Conservation (phyloP, 116 monocot species). For the Thalassia testudinum region DNA sequence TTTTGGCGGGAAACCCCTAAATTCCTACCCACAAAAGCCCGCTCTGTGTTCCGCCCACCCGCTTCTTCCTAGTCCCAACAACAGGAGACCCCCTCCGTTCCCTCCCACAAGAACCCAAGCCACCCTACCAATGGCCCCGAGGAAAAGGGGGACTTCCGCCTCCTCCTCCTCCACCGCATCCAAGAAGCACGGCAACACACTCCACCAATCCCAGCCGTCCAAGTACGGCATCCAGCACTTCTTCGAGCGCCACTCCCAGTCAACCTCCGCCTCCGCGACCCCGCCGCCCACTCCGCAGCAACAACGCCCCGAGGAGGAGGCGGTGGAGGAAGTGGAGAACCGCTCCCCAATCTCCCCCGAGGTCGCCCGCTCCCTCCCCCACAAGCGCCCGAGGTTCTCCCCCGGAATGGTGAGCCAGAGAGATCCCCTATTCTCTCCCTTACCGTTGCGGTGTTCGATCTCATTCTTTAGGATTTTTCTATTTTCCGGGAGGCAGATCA, state of each 20-base stretch:
- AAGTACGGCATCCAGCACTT: slow-evolving; percentile 98
- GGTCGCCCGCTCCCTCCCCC: slow-evolving; percentile 24
- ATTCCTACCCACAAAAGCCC: too few relatives aligned
- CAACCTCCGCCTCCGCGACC: slow-evolving; percentile 14
- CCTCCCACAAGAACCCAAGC: slow-evolving; percentile 2
- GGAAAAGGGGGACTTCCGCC: slow-evolving; percentile 28
- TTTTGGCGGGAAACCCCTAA: too few relatives aligned
- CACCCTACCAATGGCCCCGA: slow-evolving; percentile 47
- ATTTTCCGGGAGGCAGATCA: slow-evolving; percentile 28
- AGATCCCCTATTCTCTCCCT: background rate
- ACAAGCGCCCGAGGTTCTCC: slow-evolving; percentile 79
- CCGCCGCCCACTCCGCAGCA: slow-evolving; percentile 1
- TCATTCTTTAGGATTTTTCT: too few relatives aligned
- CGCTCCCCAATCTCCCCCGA: slow-evolving; percentile 48
- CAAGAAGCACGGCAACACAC: slow-evolving; percentile 26
- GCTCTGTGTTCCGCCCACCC: too few relatives aligned
- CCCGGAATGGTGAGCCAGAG: slow-evolving; percentile 58
- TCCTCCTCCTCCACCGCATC: slow-evolving; percentile 18
- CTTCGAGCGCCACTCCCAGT: slow-evolving; percentile 90
- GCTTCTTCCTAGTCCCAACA: too few relatives aligned
- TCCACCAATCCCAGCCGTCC: slow-evolving; percentile 47
- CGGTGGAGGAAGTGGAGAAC: slow-evolving; percentile 3
- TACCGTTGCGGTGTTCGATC: background rate
- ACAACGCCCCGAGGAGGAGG: too few relatives aligned
- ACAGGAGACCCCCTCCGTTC: background rate